Conservation (phyloP, 192 early-diverging fungal species). For the Backusella luteola region DNA sequence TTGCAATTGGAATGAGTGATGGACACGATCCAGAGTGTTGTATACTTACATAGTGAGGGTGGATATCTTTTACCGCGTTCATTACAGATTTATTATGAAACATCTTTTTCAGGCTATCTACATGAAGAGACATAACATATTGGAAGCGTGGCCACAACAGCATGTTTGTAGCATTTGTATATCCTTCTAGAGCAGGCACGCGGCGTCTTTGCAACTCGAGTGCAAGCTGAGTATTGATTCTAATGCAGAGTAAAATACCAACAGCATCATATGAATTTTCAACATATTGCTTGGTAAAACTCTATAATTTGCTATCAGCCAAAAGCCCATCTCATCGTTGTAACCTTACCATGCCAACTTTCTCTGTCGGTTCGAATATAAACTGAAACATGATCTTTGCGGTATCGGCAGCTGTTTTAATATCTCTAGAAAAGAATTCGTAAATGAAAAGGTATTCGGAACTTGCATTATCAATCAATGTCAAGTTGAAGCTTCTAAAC, state of each 20-base stretch:
- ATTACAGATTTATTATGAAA: constrained; percentile 57
- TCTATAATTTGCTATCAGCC: not conserved
- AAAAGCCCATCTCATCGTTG: not conserved
- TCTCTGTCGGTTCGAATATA: constrained; percentile 84
- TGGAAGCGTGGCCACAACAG: constrained; percentile 89
- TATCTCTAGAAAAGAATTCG: constrained; percentile 83
- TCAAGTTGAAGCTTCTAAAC: constrained; percentile 89
- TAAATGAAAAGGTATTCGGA: constrained; percentile 91
- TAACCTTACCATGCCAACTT: constrained; percentile 59
- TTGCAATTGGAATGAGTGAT: not conserved
- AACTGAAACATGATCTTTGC: constrained; percentile 75
- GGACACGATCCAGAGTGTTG: not conserved
- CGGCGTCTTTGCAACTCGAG: constrained; percentile 78
- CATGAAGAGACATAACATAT: constrained; percentile 83
- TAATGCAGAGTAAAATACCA: constrained; percentile 85
- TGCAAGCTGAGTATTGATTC: constrained; percentile 80
- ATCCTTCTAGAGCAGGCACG: constrained; percentile 83
- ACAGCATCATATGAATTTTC: constrained; percentile 87
- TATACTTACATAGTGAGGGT: constrained; percentile 75
- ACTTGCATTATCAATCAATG: constrained; percentile 92
- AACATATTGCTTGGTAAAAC: constrained; percentile 62
- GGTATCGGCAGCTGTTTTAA: constrained; percentile 61
- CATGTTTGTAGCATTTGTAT: constrained; percentile 90
- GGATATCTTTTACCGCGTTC: constrained; percentile 60
- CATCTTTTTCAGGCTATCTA: constrained; percentile 86